phyloP scores from a whole-genome alignment of 2,329 filamentous ascomycete genomes.

The Lachnellula hyalina region DNA sequence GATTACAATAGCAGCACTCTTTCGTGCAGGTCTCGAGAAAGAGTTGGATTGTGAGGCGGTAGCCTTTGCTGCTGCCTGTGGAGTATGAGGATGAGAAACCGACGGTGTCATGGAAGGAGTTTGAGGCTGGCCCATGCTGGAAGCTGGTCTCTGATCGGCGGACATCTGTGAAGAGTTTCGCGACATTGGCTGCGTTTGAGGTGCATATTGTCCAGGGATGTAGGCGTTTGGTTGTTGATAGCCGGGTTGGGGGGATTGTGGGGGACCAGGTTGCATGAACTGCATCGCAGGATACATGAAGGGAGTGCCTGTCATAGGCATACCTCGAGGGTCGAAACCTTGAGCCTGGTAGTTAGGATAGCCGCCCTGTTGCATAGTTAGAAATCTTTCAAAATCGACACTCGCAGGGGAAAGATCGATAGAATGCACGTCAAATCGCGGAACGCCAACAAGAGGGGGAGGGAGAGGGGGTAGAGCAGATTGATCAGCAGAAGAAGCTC shows the following conservation, averaged over 20 bases:
- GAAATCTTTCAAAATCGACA: conserved; percentile 60
- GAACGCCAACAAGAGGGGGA: conserved; percentile 27
- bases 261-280: conserved; percentile 43
- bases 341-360: conserved; percentile 48
- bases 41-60: conserved; percentile 36
- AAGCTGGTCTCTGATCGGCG: conserved; percentile 50
- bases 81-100: conserved; percentile 49
- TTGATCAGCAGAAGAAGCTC: conserved; percentile 14
- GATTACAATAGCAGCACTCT: conserved; percentile 75
- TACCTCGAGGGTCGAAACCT: conserved; percentile 41
- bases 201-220: conserved; percentile 33
- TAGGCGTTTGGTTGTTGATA: conserved; percentile 40
- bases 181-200: conserved; percentile 67
- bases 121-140: conserved; percentile 32
- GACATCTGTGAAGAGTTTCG: conserved; percentile 74
- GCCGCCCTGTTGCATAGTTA: conserved; percentile 57
- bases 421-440: conserved; percentile 25
- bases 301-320: conserved; percentile 36
- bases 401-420: conserved; percentile 64
- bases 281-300: conserved; percentile 42
- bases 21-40: conserved; percentile 35
- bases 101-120: conserved; percentile 29
- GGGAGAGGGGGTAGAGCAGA: conserved; percentile 20
- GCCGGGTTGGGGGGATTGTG: conserved; percentile 41
- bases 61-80: conserved; percentile 48